Evolutionary conservation across 345 rosid species (phyloP).

Genomic region (Bretschneidera sinensis): DNA sequence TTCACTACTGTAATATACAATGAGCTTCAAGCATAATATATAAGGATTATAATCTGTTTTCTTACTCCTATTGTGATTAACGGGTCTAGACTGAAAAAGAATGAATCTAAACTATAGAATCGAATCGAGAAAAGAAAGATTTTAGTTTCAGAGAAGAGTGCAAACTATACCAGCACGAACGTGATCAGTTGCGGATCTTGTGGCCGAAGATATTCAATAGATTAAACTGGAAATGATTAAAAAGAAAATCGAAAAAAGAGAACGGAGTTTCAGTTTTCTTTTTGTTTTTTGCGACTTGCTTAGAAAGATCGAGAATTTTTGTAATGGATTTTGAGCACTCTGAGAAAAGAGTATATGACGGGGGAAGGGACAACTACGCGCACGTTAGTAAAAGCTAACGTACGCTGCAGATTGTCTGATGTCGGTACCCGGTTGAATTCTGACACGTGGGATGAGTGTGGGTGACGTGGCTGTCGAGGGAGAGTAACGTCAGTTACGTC

Average conservation of each 20-base stretch:
- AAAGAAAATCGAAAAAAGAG: not conserved
- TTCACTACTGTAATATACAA: slow-evolving; percentile 1
- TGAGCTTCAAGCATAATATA: not conserved
- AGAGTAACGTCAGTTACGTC: no score
- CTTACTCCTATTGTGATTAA: not conserved
- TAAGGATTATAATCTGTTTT: not conserved
- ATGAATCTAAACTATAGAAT: no score
- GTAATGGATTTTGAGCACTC: not conserved
- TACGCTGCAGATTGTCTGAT: slow-evolving; percentile 26
- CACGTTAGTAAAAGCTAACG: slow-evolving; percentile 26
- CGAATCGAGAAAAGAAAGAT: not conserved
- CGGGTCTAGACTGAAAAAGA: not conserved
- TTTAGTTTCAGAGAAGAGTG: not conserved
- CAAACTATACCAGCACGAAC: slow-evolving; percentile 5
- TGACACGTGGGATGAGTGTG: slow-evolving; percentile 32
- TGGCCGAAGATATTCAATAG: not conserved
- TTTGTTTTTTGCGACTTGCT: no score
- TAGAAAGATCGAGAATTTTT: not conserved
- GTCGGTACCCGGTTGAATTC: slow-evolving; percentile 54
- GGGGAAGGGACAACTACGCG: slow-evolving; percentile 5
- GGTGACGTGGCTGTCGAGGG: no score
- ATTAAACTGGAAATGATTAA: not conserved
- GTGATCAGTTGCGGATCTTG: slow-evolving; percentile 13
- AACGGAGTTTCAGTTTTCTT: slow-evolving; percentile 3
- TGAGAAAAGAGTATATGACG: not conserved